Evolutionary conservation across 2,329 filamentous ascomycete species (phyloP).

Genomic region (Emergomyces africanus): DNA sequence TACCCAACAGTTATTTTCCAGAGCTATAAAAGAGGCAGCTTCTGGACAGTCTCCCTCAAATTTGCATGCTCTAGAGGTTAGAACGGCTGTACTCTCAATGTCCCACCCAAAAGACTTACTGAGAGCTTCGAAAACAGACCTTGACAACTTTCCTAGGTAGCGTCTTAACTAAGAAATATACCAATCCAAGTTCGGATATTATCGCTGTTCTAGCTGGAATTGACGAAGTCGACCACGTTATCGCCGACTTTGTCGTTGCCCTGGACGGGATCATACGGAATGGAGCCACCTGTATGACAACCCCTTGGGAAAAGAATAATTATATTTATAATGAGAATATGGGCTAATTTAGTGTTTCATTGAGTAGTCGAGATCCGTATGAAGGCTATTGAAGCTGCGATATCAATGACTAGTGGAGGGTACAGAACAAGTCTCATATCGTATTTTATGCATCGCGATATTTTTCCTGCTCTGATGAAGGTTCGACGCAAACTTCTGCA

Average conservation of each 20-base stretch:
- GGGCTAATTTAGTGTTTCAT: conserved; percentile 3
- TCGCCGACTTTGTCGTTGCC: conserved; percentile 75
- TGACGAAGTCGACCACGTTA: conserved; percentile 72
- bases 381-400: conserved; percentile 67
- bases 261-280: conserved; percentile 74
- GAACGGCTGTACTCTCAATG: not conserved
- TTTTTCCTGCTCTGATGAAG: conserved; percentile 93
- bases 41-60: conserved; percentile 48
- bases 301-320: not conserved
- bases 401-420: conserved; percentile 80
- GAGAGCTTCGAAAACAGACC: conserved; percentile 45
- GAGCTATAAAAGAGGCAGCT: conserved; percentile 58
- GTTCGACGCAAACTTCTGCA: conserved; percentile 34
- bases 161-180: conserved; percentile 78
- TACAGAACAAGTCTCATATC: conserved; percentile 91
- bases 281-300: conserved; percentile 51
- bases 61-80: conserved; percentile 72
- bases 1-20: conserved; percentile 64
- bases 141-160: conserved; percentile 76
- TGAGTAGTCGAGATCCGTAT: conserved; percentile 55
- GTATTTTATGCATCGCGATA: conserved; percentile 86
- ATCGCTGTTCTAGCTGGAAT: conserved; percentile 82
- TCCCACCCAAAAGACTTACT: conserved; percentile 21
- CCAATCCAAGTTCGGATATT: conserved; percentile 88
- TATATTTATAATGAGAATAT: not conserved